phyloP scores from a whole-genome alignment of 1,139 yeast genomes.

The Saccharomyces pastorianus region DNA sequence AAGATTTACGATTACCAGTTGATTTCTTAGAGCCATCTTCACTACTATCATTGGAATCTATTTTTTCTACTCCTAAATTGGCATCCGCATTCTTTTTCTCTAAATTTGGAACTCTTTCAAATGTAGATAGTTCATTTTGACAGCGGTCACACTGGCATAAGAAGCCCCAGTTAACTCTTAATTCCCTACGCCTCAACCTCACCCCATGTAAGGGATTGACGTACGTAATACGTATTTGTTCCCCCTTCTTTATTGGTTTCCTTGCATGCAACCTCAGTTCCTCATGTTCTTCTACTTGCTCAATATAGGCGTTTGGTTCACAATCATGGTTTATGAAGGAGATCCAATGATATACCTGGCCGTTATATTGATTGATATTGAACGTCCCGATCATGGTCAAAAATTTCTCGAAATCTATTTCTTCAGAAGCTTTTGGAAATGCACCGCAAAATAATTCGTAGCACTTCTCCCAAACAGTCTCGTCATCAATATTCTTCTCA shows the following conservation, averaged over 20 bases:
- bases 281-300: slow-evolving; percentile 38
- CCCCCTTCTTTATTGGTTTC: slow-evolving; percentile 51
- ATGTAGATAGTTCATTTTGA: slow-evolving; percentile 38
- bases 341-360: slow-evolving; percentile 52
- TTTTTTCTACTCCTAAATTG: not conserved
- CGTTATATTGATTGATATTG: slow-evolving; percentile 64
- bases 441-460: slow-evolving; percentile 42
- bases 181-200: slow-evolving; percentile 54
- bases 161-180: slow-evolving; percentile 80
- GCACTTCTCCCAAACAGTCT: slow-evolving; percentile 54
- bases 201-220: slow-evolving; percentile 61
- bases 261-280: slow-evolving; percentile 57
- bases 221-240: slow-evolving; percentile 63
- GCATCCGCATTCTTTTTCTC: slow-evolving; percentile 1
- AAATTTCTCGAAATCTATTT: slow-evolving; percentile 46
- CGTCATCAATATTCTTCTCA: slow-evolving; percentile 38
- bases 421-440: slow-evolving; percentile 36
- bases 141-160: slow-evolving; percentile 64
- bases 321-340: slow-evolving; percentile 75
- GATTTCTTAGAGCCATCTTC: slow-evolving; percentile 8
- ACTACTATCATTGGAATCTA: not conserved
- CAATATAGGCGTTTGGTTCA: slow-evolving; percentile 59
- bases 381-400: slow-evolving; percentile 60
- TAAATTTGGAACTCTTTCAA: slow-evolving; percentile 9
- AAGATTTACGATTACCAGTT: slow-evolving; percentile 23